phyloP scores from a whole-genome alignment of 176 grass and related monocot species.

The Tillandsia leiboldiana region DNA sequence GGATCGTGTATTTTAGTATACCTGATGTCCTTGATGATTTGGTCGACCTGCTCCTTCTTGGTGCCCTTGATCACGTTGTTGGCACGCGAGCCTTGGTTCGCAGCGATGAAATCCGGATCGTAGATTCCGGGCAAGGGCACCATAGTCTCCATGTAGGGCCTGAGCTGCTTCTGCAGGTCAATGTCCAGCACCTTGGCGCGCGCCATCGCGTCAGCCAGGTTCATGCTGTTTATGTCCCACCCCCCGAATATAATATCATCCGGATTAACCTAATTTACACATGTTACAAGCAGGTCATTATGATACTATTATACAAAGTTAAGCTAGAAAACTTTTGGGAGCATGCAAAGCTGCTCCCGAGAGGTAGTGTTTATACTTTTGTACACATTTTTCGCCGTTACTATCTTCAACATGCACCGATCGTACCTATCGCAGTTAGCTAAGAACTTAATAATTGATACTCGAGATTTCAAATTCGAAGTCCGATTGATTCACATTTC shows the following conservation, averaged over 20 bases:
- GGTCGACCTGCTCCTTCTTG: constrained; percentile 85
- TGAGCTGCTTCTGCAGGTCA: constrained; percentile 96
- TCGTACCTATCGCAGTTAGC: too few relatives aligned
- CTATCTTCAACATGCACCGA: too few relatives aligned
- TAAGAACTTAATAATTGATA: too few relatives aligned
- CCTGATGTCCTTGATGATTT: constrained; percentile 93
- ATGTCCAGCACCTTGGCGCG: constrained; percentile 93
- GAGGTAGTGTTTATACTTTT: too few relatives aligned
- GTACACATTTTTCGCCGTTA: too few relatives aligned
- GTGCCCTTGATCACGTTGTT: constrained; percentile 63
- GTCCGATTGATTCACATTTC: too few relatives aligned
- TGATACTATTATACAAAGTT: too few relatives aligned
- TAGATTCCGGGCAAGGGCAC: constrained; percentile 82
- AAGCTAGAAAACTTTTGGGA: too few relatives aligned
- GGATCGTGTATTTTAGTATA: constrained; percentile 4
- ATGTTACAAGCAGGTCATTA: not conserved
- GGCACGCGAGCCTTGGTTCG: constrained; percentile 65
- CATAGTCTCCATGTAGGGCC: constrained; percentile 96
- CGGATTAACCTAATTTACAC: constrained; percentile 61
- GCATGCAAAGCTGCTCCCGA: too few relatives aligned
- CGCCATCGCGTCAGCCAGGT: constrained; percentile 88
- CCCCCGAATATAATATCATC: constrained; percentile 87
- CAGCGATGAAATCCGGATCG: constrained; percentile 76
- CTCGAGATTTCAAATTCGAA: too few relatives aligned
- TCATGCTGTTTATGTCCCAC: constrained; percentile 99